Conservation (phyloP, 441 rosid genomes). For the Corymbia calophylla region DNA sequence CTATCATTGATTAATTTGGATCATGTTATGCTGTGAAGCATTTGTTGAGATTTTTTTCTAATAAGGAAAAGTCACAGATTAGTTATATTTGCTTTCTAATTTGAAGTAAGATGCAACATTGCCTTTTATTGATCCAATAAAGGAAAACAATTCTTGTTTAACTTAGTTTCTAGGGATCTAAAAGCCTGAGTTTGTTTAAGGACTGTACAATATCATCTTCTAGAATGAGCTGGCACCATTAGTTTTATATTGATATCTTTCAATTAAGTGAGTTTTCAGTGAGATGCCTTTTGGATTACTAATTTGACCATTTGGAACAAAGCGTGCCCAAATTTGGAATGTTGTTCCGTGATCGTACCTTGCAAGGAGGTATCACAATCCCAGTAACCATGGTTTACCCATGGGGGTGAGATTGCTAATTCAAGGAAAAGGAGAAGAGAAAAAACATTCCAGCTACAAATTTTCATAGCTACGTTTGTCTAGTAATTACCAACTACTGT, state of each 20-base stretch:
- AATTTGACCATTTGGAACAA: background rate
- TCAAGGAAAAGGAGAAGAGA: background rate
- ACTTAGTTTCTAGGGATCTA: background rate
- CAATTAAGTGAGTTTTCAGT: background rate
- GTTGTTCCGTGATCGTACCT: background rate
- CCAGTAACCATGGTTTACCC: background rate
- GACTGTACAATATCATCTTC: background rate
- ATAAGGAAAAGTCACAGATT: background rate
- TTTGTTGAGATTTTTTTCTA: background rate
- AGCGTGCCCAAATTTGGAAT: background rate
- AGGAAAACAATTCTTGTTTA: background rate
- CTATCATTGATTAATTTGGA: background rate
- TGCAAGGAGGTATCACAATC: background rate
- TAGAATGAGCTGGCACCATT: background rate
- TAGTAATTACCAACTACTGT: background rate
- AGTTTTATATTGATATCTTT: background rate
- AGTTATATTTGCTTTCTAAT: background rate
- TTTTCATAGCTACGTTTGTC: background rate
- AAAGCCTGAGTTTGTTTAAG: background rate
- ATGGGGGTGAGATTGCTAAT: background rate
- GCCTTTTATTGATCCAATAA: background rate
- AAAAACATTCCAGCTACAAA: background rate
- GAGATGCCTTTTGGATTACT: background rate
- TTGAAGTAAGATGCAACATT: background rate
- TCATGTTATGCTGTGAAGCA: background rate